These are phyloP conservation scores for Aegilops bicornis DNA, from an alignment of 176 grass and related monocot species.

Conservation along the genomic window DNA sequence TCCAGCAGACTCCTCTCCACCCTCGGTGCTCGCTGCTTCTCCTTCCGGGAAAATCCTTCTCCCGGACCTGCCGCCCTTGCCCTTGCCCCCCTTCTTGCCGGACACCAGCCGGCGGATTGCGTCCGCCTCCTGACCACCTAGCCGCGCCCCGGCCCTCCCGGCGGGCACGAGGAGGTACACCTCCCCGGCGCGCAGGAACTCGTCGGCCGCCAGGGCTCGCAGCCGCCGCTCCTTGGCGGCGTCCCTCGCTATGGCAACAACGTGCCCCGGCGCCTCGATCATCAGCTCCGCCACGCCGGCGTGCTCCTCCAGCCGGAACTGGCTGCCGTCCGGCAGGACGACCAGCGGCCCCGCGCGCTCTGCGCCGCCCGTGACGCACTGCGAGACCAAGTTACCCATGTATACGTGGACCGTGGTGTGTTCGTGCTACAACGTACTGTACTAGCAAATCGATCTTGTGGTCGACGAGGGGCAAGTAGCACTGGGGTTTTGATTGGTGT, in stretches of 20 bases:
- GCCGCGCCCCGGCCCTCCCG: conserved; percentile 30
- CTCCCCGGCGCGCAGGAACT: conserved; percentile 40
- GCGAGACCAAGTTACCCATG: conserved; percentile 34
- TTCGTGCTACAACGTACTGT: too few species aligned
- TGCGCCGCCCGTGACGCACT: background rate
- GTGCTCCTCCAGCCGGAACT: background rate
- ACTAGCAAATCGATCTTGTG: background rate
- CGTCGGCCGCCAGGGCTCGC: conserved; percentile 43
- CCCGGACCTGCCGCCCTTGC: background rate
- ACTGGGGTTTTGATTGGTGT: background rate
- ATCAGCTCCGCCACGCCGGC: conserved; percentile 46
- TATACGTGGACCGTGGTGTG: background rate
- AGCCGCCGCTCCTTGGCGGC: conserved; percentile 11
- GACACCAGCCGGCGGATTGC: conserved; percentile 7
- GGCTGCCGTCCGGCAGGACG: conserved; percentile 30
- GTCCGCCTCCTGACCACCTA: conserved; percentile 31
- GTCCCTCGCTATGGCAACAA: conserved; percentile 32
- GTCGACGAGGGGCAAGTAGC: background rate
- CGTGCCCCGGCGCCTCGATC: conserved; percentile 55
- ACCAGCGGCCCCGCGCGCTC: conserved; percentile 1
- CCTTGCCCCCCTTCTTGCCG: background rate
- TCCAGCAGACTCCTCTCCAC: background rate
- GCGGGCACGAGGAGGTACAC: conserved; percentile 55
- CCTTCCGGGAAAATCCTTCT: conserved; percentile 42
- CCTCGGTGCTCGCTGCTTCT: background rate